Evolutionary conservation across 352 stramenopile species (phyloP).

Genomic region (Globisporangium cylindrosporum): DNA sequence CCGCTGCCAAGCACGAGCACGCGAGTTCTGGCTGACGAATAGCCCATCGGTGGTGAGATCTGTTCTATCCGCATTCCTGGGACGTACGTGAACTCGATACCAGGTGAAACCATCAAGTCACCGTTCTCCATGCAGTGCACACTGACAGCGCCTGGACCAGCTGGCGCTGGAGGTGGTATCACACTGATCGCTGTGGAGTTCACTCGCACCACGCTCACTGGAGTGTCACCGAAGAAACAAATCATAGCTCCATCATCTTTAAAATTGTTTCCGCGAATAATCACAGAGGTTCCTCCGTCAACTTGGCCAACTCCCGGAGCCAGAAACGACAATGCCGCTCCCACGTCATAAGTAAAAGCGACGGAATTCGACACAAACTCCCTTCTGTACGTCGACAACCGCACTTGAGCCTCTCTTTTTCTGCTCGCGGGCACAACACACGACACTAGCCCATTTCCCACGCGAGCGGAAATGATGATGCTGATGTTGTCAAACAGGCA

Average conservation of each 20-base stretch:
- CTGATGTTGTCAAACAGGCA: slow-evolving; percentile 7
- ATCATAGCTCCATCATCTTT: neutral
- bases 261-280: slow-evolving; percentile 9
- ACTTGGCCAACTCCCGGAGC: slow-evolving; percentile 3
- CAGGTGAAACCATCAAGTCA: neutral
- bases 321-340: neutral
- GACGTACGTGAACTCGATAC: slow-evolving; percentile 11
- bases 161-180: neutral
- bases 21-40: slow-evolving; percentile 1
- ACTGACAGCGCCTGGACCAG: neutral
- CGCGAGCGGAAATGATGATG: neutral
- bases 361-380: slow-evolving; percentile 8
- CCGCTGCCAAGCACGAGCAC: slow-evolving; percentile 5
- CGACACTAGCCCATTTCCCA: neutral
- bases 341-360: slow-evolving; percentile 2
- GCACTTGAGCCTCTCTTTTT: neutral
- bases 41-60: slow-evolving; percentile 8
- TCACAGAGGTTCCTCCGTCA: slow-evolving; percentile 11
- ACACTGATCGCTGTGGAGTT: slow-evolving; percentile 12
- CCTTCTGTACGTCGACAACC: neutral
- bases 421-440: neutral
- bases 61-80: neutral
- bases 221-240: slow-evolving; percentile 4
- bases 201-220: neutral
- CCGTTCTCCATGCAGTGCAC: slow-evolving; percentile 8